Conservation (phyloP, 1,284 basidiomycete genomes). For the Gomphus bonarii region DNA sequence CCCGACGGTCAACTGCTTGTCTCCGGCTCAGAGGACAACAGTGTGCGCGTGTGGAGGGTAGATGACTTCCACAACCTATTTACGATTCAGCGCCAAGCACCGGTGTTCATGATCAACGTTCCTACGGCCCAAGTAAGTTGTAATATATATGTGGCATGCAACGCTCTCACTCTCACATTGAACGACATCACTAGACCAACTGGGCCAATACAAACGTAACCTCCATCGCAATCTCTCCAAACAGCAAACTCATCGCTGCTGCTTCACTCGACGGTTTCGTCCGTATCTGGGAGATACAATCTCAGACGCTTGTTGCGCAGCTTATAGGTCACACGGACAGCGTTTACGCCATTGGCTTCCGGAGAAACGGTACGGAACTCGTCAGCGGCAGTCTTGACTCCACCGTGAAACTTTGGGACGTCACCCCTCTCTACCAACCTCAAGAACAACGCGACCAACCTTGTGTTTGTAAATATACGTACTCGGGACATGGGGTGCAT, state of each 20-base stretch:
- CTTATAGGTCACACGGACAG: neutral
- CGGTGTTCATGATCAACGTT: neutral
- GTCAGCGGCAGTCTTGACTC: neutral
- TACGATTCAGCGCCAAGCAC: neutral
- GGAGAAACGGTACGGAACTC: neutral
- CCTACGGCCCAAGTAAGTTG: neutral
- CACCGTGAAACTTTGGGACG: neutral
- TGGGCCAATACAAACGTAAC: neutral
- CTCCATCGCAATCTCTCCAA: neutral
- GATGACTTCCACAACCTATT: constrained; percentile 24
- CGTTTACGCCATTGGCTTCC: neutral
- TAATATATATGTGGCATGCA: neutral
- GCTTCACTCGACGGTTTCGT: neutral
- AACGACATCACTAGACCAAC: neutral
- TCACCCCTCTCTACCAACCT: neutral
- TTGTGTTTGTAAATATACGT: neutral
- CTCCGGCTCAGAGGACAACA: constrained; percentile 86
- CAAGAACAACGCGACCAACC: neutral
- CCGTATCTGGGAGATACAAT: neutral
- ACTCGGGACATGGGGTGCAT: neutral
- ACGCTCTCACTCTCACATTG: neutral
- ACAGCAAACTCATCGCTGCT: neutral
- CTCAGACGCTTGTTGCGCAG: neutral
- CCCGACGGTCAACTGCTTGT: constrained; percentile 74
- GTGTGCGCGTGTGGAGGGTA: constrained; percentile 85